Base-by-base conservation (phyloP, 208 protist species). In the Crithidia sp. region DNA sequence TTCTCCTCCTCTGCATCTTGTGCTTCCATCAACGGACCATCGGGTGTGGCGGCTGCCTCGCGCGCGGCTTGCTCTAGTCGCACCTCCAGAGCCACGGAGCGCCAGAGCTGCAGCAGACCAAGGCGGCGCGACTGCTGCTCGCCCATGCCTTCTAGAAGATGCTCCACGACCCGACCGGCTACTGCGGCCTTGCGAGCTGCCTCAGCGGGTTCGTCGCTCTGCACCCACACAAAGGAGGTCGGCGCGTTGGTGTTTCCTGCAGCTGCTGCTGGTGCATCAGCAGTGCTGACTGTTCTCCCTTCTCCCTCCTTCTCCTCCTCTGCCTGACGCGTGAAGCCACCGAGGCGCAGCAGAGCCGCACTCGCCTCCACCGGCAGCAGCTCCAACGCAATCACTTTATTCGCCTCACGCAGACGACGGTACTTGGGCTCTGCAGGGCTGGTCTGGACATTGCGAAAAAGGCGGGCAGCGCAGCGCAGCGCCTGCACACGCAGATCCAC, bases 361-460 rank as follows among this genome's bases (percentile, higher is more conserved):
- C 63, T 68, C 8, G 85, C 79, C 39, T 84, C 84, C 49, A 91
- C 85, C 10, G 67, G 12, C 63, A 90, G 80, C 13, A 95, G 62
- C 61, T 91, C 77, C 8, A 65, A 67, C 8, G 69, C 71, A 47
- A 95, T 63, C 0, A 63, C 52, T 9, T 55, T 44, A 59, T 92
- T 92, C 7, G 54, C 40, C n/a, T 78, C 73, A 2, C 87, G 85
- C 37, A 95, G 60, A 0, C 76, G 74, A 7, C 82, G 79, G 76
- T 87, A 95, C 68, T 83, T 91, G 7, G 67, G 49, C 41, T 95
- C 76, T 0, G 36, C 19, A 1, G 90, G 86, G 67, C 77, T 64
- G 39, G 70, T 45, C 43, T 63, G 44, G 5, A 93, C 12, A 61
- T 95, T 95, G 41, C 57, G 50, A 36, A 92, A 45, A 44, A 95